Percentiles rank a stretch among this genome's conserved stretches.
Evolutionary conservation across 352 stramenopile genomes (phyloP).

Genomic region (Phytopythium kandeliae): DNA sequence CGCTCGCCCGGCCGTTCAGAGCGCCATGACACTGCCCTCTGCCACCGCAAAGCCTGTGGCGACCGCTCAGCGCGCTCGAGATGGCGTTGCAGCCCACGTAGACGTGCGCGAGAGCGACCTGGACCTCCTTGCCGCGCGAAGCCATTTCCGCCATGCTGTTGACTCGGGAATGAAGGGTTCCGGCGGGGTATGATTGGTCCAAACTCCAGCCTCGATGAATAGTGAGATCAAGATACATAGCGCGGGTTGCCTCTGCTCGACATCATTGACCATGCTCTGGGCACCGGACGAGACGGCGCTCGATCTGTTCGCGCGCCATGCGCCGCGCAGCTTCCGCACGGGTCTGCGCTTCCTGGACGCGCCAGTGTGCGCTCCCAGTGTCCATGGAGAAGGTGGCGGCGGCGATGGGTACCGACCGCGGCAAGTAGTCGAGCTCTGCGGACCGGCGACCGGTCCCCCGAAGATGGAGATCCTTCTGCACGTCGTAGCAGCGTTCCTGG

Average conservation of each 20-base stretch:
- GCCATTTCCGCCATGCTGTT: background rate
- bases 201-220: too few species aligned
- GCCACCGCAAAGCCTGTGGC: constrained; percentile 1
- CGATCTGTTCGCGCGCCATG: constrained; percentile 61
- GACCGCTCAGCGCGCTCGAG: constrained; percentile 37
- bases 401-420: constrained; percentile 41
- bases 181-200: too few species aligned
- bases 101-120: constrained; percentile 38
- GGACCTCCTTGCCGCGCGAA: constrained; percentile 2
- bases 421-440: constrained; percentile 58
- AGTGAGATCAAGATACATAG: too few species aligned
- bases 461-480: constrained; percentile 48
- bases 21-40: background rate
- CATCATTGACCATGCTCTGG: too few species aligned
- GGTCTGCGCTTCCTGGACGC: constrained; percentile 49
- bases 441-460: constrained; percentile 23
- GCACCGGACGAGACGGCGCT: constrained; percentile 64
- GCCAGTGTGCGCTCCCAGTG: constrained; percentile 13
- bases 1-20: background rate
- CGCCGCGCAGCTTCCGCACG: constrained; percentile 44
- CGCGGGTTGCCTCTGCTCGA: too few species aligned
- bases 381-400: constrained; percentile 2
- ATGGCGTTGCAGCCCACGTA: constrained; percentile 44
- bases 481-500: constrained; percentile 51
- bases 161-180: background rate